phyloP scores from a whole-genome alignment of 192 early-diverging fungal species.

The Gigaspora rosea region DNA sequence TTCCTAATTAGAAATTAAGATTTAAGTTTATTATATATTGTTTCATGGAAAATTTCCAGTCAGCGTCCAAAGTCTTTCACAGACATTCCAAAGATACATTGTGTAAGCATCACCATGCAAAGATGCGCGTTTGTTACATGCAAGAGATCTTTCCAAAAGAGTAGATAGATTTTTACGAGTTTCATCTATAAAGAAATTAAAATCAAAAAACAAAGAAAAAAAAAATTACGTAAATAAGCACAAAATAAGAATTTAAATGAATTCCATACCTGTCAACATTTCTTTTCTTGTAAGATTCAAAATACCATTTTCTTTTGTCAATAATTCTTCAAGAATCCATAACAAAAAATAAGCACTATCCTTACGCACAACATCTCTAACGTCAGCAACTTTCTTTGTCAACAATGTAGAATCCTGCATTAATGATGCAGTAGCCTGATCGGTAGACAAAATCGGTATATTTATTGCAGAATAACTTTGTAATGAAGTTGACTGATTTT shows the following conservation, averaged over 20 bases:
- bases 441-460: background rate
- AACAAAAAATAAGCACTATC: background rate
- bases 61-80: background rate
- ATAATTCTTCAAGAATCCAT: slow-evolving; percentile 5
- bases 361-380: background rate
- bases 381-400: background rate
- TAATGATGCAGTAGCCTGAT: too few species aligned
- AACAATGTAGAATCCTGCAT: background rate
- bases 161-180: background rate
- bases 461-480: background rate
- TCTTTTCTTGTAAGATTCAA: background rate
- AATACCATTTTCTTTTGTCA: background rate
- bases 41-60: background rate
- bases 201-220: background rate
- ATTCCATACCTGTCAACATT: background rate
- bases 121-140: background rate
- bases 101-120: background rate
- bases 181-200: background rate
- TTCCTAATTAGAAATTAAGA: too few species aligned
- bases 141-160: background rate
- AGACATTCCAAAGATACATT: background rate
- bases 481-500: background rate
- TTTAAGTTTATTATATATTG: too few species aligned
- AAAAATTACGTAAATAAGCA: background rate
- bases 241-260: background rate